Evolutionary conservation across 2,329 filamentous ascomycete species (phyloP).

Genomic region (Amesomyces nigricolor): DNA sequence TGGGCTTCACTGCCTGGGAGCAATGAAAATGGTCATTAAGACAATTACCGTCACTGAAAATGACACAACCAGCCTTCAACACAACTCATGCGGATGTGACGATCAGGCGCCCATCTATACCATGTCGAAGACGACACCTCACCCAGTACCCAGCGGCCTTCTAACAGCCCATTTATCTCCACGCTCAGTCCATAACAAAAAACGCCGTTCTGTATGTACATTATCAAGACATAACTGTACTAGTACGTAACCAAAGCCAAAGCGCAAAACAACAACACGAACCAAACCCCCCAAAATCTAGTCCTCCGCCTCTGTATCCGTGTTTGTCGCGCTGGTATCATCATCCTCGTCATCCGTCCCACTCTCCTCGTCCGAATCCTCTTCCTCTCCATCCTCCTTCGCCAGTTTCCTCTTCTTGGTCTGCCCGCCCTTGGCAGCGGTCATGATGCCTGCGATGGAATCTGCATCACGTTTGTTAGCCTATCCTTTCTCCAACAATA

Average conservation of each 20-base stretch:
- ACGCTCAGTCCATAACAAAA: not conserved
- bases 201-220: conserved; percentile 11
- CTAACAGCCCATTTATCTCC: too few species aligned
- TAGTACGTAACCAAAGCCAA: conserved; percentile 3
- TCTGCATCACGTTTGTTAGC: conserved; percentile 46
- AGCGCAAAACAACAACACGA: not conserved
- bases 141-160: too few species aligned
- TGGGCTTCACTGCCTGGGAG: too few species aligned
- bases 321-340: conserved; percentile 63
- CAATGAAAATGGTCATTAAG: too few species aligned
- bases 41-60: too few species aligned
- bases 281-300: conserved; percentile 26
- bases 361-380: conserved; percentile 73
- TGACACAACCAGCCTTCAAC: too few species aligned
- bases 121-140: too few species aligned
- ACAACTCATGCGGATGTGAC: too few species aligned
- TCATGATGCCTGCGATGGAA: conserved; percentile 86
- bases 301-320: conserved; percentile 60
- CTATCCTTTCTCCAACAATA: not conserved
- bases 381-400: conserved; percentile 44
- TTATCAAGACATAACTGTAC: not conserved
- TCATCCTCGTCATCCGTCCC: conserved; percentile 69
- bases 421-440: conserved; percentile 68
- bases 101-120: too few species aligned
- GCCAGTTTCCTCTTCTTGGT: conserved; percentile 50